Conservation (phyloP, 2,329 filamentous ascomycete genomes). For the Fusarium verticillioides region DNA sequence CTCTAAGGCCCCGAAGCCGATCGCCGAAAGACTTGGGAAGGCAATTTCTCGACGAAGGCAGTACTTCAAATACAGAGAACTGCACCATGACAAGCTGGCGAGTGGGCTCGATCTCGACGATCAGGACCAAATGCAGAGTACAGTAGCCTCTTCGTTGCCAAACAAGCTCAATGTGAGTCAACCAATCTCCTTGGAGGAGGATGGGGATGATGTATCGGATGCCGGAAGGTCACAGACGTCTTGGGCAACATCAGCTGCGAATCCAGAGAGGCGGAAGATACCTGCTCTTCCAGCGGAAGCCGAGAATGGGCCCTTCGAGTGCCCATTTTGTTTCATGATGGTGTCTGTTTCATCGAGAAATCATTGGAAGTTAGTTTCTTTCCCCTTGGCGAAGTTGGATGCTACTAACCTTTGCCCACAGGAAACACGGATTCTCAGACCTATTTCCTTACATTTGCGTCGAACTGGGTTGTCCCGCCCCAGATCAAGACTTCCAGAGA, state of each 20-base stretch:
- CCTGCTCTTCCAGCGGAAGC: not conserved
- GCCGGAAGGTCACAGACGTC: not conserved
- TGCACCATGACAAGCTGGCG: not conserved
- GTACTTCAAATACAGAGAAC: conserved; percentile 23
- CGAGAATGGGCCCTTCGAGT: not conserved
- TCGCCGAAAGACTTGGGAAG: not conserved
- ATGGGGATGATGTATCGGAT: not conserved
- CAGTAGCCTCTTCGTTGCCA: not conserved
- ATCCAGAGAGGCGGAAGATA: accelerated
- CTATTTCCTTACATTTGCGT: not conserved
- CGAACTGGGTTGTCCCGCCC: not conserved
- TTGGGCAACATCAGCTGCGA: not conserved
- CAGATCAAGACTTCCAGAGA: not conserved
- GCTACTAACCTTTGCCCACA: accelerated
- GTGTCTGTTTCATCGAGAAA: accelerated
- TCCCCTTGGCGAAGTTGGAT: accelerated
- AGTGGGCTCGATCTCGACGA: not conserved
- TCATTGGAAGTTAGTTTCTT: not conserved
- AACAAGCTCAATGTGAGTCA: accelerated
- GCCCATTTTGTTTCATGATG: conserved; percentile 11
- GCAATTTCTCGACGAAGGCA: not conserved
- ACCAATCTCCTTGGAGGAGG: accelerated
- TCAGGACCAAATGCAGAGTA: not conserved
- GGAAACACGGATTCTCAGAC: not conserved
- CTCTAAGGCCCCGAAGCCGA: accelerated